Conservation (phyloP, 345 rosid genomes). For the Syzygium jambos region DNA sequence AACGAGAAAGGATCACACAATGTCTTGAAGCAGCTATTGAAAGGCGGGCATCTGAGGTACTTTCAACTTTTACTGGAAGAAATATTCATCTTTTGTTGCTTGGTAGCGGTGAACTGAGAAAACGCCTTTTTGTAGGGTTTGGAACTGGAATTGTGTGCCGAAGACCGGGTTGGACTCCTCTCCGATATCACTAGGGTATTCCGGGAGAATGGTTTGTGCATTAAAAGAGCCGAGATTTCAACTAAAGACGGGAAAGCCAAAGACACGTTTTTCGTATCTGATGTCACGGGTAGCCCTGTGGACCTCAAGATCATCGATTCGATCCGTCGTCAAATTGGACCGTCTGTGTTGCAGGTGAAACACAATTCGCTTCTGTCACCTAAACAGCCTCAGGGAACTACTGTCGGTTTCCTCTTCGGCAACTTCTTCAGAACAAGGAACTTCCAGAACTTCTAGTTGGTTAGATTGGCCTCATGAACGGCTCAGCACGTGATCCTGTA, state of each 20-base stretch:
- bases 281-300: slow-evolving; percentile 37
- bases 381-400: slow-evolving; percentile 23
- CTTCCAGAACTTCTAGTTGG: slow-evolving; percentile 29
- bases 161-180: slow-evolving; percentile 44
- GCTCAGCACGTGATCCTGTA: background rate
- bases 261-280: slow-evolving; percentile 46
- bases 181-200: slow-evolving; percentile 50
- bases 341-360: slow-evolving; percentile 28
- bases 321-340: slow-evolving; percentile 38
- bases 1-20: slow-evolving; percentile 36
- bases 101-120: background rate
- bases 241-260: slow-evolving; percentile 37
- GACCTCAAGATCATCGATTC: slow-evolving; percentile 40
- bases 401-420: slow-evolving; percentile 29
- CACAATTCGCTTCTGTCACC: slow-evolving; percentile 15
- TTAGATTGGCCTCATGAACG: slow-evolving; percentile 30
- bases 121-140: slow-evolving; percentile 26
- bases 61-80: no score
- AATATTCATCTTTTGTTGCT: background rate
- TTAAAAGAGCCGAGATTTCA: slow-evolving; percentile 48
- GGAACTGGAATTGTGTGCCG: slow-evolving; percentile 37
- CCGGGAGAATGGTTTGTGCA: slow-evolving; percentile 41
- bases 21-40: slow-evolving; percentile 62
- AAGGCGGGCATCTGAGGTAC: slow-evolving; percentile 37
- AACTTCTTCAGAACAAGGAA: slow-evolving; percentile 40